These are phyloP conservation scores for Penicillium odoratum DNA, from an alignment of 495 filamentous ascomycete genomes.

Conservation along the genomic window DNA sequence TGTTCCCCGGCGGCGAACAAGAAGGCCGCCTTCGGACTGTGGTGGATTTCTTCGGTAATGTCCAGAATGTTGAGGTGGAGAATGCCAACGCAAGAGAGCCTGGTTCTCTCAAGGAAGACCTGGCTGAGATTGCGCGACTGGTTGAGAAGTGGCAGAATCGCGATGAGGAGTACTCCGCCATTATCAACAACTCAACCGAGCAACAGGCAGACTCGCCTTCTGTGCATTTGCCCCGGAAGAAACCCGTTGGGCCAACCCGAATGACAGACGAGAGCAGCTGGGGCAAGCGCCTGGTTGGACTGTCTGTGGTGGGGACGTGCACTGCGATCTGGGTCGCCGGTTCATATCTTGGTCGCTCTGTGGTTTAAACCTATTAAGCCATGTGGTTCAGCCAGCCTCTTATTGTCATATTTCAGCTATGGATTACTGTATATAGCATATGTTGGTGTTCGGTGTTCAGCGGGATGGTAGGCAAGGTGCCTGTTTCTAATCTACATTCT, in stretches of 20 bases:
- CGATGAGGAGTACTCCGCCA: conserved; percentile 34
- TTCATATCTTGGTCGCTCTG: conserved; percentile 42
- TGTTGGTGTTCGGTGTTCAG: conserved; percentile 6
- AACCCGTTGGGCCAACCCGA: conserved; percentile 56
- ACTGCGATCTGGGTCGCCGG: conserved; percentile 66
- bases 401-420: background rate
- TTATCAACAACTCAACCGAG: conserved; percentile 36
- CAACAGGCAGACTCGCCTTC: conserved; percentile 16
- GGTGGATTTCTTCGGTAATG: conserved; percentile 98
- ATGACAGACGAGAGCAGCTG: conserved; percentile 66
- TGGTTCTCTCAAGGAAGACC: conserved; percentile 67
- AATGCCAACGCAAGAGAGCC: conserved; percentile 52
- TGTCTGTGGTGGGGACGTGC: conserved; percentile 64
- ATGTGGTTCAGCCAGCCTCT: background rate
- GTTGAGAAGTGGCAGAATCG: conserved; percentile 48
- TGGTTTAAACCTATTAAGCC: conserved; percentile 17
- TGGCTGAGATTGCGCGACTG: conserved; percentile 64
- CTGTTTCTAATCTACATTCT: background rate
- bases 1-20: conserved; percentile 78
- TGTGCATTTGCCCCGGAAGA: conserved; percentile 29
- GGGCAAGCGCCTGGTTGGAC: conserved; percentile 67
- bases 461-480: background rate
- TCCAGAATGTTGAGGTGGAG: conserved; percentile 93
- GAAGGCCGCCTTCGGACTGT: conserved; percentile 74
- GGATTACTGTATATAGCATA: conserved; percentile 6